Evolutionary conservation across 2,329 filamentous ascomycete genomes (phyloP), one percentile per base, ranked within the genome.

Genomic region (Thelonectria discophora): DNA sequence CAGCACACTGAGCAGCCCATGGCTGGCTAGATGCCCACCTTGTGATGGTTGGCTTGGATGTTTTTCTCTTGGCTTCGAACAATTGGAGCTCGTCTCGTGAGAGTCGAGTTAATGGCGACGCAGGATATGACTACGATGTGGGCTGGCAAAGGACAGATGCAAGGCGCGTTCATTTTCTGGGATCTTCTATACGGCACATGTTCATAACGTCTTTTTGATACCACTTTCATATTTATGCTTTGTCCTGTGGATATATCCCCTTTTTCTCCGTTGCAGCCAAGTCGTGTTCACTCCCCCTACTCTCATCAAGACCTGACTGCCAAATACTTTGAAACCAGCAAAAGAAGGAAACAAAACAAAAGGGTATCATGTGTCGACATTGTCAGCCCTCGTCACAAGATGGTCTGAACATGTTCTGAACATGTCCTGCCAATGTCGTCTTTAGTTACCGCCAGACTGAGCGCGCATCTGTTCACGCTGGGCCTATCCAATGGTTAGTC

Each of bases 161-260:
- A 50, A 21, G 46, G 46, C 37, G 37, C 21, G 46, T 48, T 55
- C 7, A n/a, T n/a, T 24, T 46, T 34, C 17, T 47, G 34, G 51
- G 21, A 46, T 21, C 27, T 17, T 53, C 39, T 46, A 37, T 11
- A 30, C 15, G 52, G 52, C 42, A 32, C 30, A 47, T 47, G 12
- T 21, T 37, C 10, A 55, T 46, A 53, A 20, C 13, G 24, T 30
- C 42, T n/a, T 46, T 59, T 62, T 59, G 46, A 53, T 57, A 50
- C 52, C 39, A 49, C 43, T 37, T 60, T 34, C 18, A 5, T 4
- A 30, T 30, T 27, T 47, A 47, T 30, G 20, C 43, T 30, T 21
- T 27, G 8, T 24, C 7, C 24, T 24, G 7, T 24, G 24, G 24
- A 24, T 24, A 24, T 24, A 3, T 34, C 32, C 32, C 32, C 12